phyloP scores from a whole-genome alignment of 1,284 basidiomycete genomes.

The Cutaneotrichosporon sp. region DNA sequence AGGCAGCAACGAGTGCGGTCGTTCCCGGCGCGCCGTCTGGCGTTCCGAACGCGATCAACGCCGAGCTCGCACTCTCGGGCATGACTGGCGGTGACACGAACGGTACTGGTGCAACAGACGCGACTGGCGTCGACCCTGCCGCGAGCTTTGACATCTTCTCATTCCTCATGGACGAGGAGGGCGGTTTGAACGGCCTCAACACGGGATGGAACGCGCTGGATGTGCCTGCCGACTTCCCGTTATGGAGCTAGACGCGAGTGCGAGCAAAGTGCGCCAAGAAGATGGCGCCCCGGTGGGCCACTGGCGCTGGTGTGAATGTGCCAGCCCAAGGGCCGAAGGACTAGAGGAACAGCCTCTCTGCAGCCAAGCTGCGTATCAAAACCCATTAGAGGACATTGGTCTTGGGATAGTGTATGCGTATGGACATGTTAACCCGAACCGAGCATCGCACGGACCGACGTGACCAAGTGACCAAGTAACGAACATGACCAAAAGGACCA shows the following conservation, averaged over 20 bases:
- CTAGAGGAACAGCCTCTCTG: neutral
- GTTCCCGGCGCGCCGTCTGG: conserved; percentile 16
- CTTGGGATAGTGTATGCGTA: conserved; percentile 3
- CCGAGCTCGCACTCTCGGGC: conserved; percentile 19
- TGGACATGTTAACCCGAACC: neutral
- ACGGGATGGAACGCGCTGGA: conserved; percentile 42
- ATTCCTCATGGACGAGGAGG: conserved; percentile 51
- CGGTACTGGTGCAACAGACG: neutral
- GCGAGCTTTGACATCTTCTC: conserved; percentile 45
- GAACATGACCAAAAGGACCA: neutral
- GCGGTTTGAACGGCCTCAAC: conserved; percentile 29
- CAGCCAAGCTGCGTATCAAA: neutral
- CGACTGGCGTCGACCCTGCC: conserved; percentile 14
- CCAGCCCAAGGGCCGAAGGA: neutral
- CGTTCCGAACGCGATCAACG: conserved; percentile 14
- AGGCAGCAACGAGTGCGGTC: conserved; percentile 8
- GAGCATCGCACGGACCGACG: neutral
- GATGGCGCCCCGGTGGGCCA: neutral
- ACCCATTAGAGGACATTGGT: neutral
- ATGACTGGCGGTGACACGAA: neutral
- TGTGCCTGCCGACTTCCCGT: conserved; percentile 42
- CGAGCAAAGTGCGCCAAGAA: neutral
- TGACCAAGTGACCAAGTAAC: neutral
- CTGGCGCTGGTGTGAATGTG: neutral
- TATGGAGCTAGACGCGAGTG: conserved; percentile 38